These are phyloP conservation scores for Lachnellula cervina DNA, from an alignment of 2,329 filamentous ascomycete species.

Conservation along the genomic window DNA sequence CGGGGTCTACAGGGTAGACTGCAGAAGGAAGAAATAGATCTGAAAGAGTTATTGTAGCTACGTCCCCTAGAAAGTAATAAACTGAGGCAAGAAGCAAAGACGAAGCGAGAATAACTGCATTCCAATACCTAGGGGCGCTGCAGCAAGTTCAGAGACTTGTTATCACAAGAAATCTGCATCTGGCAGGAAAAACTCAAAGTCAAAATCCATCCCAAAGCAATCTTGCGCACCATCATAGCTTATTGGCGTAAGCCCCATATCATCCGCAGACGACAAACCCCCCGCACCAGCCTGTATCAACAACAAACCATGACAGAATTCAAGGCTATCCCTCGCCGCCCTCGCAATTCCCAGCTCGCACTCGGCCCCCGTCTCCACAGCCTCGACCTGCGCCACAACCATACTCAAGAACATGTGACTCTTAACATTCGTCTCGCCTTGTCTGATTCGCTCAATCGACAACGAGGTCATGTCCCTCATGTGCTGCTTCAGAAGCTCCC, in stretches of 20 bases:
- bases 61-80: no score
- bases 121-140: no score
- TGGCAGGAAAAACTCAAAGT: background rate
- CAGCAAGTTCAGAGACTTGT: background rate
- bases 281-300: background rate
- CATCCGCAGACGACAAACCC: background rate
- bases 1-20: no score
- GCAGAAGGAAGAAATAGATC: no score
- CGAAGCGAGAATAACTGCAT: no score
- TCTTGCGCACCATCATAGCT: background rate
- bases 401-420: conserved; percentile 31
- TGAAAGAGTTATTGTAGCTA: no score
- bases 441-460: conserved; percentile 31
- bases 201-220: background rate
- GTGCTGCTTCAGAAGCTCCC: conserved; percentile 21
- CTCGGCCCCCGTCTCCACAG: background rate
- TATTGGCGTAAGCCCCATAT: background rate
- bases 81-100: no score
- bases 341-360: background rate
- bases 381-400: conserved; percentile 28
- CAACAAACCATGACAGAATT: background rate
- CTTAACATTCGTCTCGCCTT: conserved; percentile 41
- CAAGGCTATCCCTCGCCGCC: background rate
- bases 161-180: background rate
- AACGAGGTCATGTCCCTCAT: conserved; percentile 24